Conservation (phyloP, 257 asterid species). For the Oldenlandia corymbosa region DNA sequence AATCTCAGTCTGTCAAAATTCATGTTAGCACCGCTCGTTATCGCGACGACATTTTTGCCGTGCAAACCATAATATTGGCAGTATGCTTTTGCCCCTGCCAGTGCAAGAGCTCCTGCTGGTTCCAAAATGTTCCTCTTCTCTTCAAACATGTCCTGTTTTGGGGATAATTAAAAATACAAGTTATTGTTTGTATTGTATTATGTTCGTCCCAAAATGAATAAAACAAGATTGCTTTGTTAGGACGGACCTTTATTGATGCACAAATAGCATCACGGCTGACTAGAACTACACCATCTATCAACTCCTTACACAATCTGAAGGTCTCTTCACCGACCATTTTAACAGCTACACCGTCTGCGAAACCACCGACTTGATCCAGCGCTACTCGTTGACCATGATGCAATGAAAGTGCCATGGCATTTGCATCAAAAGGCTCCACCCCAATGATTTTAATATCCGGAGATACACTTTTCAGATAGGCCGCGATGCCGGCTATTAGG, state of each 20-base stretch:
- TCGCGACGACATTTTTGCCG: constrained; percentile 76
- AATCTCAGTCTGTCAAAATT: constrained; percentile 86
- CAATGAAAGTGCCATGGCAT: constrained; percentile 87
- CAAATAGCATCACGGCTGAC: constrained; percentile 95
- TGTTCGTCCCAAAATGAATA: too few species aligned
- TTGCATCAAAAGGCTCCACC: constrained; percentile 91
- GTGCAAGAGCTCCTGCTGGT: constrained; percentile 98
- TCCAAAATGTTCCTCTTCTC: constrained; percentile 94
- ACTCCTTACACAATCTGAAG: constrained; percentile 67
- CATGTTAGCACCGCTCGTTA: constrained; percentile 97
- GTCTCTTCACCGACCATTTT: constrained; percentile 93
- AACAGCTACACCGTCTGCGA: constrained; percentile 98
- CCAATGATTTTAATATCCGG: constrained; percentile 87
- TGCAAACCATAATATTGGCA: constrained; percentile 78
- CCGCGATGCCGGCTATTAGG: constrained; percentile 95
- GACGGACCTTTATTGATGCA: constrained; percentile 88
- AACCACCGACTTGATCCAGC: constrained; percentile 93
- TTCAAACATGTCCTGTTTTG: constrained; percentile 83
- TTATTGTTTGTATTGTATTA: too few species aligned
- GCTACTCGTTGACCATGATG: constrained; percentile 67
- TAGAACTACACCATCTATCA: constrained; percentile 83
- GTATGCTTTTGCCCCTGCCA: constrained; percentile 95
- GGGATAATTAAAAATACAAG: background rate
- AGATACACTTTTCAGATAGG: constrained; percentile 78
- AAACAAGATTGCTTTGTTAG: too few species aligned